These are phyloP conservation scores for Cucurbitaria berberidis DNA, from an alignment of 2,329 filamentous ascomycete genomes.

Conservation along the genomic window DNA sequence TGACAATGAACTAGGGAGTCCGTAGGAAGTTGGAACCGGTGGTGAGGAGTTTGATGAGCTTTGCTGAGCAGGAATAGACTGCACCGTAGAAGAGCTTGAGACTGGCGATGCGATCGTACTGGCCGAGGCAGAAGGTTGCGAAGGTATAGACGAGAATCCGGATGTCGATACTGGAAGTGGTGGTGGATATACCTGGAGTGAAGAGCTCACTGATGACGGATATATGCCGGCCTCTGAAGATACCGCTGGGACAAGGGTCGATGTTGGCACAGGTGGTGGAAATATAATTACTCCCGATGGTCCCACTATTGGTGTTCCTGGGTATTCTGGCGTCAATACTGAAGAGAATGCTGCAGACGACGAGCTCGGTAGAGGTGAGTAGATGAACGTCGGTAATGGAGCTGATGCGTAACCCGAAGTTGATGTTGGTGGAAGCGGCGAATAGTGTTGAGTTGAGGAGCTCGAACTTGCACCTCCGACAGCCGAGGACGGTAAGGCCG, in stretches of 20 bases:
- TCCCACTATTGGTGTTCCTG: constrained; percentile 1
- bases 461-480: not conserved
- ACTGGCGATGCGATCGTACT: not conserved
- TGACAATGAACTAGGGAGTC: not conserved
- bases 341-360: not conserved
- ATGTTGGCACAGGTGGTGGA: not conserved
- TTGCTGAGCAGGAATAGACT: not conserved
- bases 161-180: not conserved
- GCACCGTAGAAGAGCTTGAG: not conserved
- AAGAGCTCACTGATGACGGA: constrained; percentile 4
- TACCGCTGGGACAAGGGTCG: not conserved
- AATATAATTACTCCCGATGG: constrained; percentile 5
- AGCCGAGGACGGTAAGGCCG: not conserved
- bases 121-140: not conserved
- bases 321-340: not conserved
- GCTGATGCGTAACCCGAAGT: not conserved
- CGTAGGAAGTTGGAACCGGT: not conserved
- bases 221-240: not conserved
- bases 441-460: not conserved
- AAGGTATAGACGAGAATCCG: not conserved
- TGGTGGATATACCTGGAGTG: not conserved
- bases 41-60: not conserved
- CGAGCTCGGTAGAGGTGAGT: constrained; percentile 7
- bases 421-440: not conserved
- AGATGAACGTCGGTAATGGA: constrained; percentile 4